A percentile compares a stretch with the other conserved stretches of the same genome.
These are phyloP conservation scores for Solanum arcanum DNA, from an alignment of 257 asterid genomes.

Conservation along the genomic window DNA sequence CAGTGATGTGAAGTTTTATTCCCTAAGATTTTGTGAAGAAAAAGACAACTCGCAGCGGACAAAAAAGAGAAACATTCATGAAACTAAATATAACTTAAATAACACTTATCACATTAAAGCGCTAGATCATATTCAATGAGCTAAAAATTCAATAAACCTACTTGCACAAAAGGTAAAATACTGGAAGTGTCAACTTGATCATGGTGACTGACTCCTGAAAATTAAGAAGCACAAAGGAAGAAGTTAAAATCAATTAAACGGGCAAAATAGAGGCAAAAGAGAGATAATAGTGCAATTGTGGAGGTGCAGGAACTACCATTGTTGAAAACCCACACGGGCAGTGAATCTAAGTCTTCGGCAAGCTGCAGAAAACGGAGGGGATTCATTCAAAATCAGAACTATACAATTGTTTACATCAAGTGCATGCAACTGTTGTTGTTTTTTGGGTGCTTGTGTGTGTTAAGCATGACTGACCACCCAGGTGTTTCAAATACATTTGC, in stretches of 20 bases:
- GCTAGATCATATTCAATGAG: not conserved
- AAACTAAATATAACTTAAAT: not conserved
- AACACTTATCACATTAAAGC: not conserved
- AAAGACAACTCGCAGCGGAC: not conserved
- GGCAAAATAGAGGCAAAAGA: not conserved
- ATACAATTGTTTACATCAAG: not conserved
- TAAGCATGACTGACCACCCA: not conserved
- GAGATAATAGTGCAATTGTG: not conserved
- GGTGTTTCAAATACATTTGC: not conserved
- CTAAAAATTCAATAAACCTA: slow-evolving; percentile 9
- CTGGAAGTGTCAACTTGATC: slow-evolving; percentile 73
- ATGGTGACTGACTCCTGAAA: slow-evolving; percentile 82
- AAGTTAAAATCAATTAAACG: not conserved
- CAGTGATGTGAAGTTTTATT: not conserved
- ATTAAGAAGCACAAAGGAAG: not conserved
- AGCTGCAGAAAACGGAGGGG: slow-evolving; percentile 42
- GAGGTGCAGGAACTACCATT: slow-evolving; percentile 44
- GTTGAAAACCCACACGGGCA: slow-evolving; percentile 94
- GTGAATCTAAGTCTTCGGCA: slow-evolving; percentile 85
- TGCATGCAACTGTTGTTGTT: too few relatives aligned
- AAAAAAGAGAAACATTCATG: not conserved
- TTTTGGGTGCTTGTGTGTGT: not conserved
- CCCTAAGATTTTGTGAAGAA: not conserved
- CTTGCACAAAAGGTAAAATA: slow-evolving; percentile 65
- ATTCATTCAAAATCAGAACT: not conserved